Base-by-base conservation (phyloP, 2,329 filamentous ascomycete genomes). In the Hypomyces rosellus region DNA sequence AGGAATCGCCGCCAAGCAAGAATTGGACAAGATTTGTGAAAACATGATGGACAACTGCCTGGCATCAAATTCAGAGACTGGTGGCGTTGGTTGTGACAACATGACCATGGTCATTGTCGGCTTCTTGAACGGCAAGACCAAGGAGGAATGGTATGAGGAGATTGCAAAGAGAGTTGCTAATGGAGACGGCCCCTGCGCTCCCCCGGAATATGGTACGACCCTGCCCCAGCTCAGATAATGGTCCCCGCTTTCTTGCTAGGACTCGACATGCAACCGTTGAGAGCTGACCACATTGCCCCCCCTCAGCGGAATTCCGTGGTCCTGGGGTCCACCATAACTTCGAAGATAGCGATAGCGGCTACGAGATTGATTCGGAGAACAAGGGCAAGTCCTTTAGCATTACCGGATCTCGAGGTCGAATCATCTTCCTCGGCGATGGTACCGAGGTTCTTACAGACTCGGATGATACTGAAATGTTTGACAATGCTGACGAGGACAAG, bases 21-120 rank as follows among this genome's bases (percentile, higher is more conserved):
- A 95, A 45, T 81, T 99, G 46, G 84, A 91, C 50, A 88, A 88
- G 68, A 97, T 99, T 63, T 97, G 92, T 70, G 93, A 99, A 74
- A 99, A 99, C 75, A 96, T 99, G 89, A 99, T 99, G 93, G 92
- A 99, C 76, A 99, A 97, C 75, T 99, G 93, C 68, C 78, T 99
- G 58, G 91, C 93, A 38, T 95, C 91, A 54, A 97, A 95, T 80
- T 96, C 91, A 59, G 93, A 99, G 73, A 96, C 92, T 33, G 93
- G 93, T 49, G 93, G 93, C 56, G 92, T 99, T 55, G 93, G 93
- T 55, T 99, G 93, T 70, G 93, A 99, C 76, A 99, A 99, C 77
- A 99, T 99, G 93, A 99, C 93, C 60, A 97, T 99, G 87, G 76
- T 86, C 61, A 80, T 99, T 58, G 75, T 99, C 64, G 93, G 86